Conservation (phyloP, 345 rosid species). For the Brassica juncea region DNA sequence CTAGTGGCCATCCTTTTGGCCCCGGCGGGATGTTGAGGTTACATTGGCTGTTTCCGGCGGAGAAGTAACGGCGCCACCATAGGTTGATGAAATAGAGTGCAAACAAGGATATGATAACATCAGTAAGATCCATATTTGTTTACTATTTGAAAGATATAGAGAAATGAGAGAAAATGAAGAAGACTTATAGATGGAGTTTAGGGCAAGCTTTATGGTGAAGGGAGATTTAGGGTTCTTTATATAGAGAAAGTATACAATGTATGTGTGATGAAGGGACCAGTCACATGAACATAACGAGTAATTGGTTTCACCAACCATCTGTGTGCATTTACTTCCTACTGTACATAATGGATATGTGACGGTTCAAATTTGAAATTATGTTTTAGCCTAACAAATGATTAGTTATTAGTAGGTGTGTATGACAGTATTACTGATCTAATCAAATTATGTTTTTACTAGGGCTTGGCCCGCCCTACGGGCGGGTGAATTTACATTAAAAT, state of each 20-base stretch:
- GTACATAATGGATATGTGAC: slow-evolving; percentile 4
- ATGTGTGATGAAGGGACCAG: slow-evolving; percentile 17
- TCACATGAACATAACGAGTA: slow-evolving; percentile 17
- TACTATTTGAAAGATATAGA: not conserved
- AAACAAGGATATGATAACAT: slow-evolving; percentile 48
- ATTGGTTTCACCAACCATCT: slow-evolving; percentile 40
- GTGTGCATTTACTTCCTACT: slow-evolving; percentile 29
- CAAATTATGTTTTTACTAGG: not conserved
- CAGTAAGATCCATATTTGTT: slow-evolving; percentile 55
- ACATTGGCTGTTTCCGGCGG: slow-evolving; percentile 11
- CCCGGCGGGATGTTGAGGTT: slow-evolving; percentile 71
- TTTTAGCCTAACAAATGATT: not conserved
- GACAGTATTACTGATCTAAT: not conserved
- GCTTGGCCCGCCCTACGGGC: too few species aligned
- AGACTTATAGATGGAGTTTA: slow-evolving; percentile 14
- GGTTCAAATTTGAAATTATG: not conserved
- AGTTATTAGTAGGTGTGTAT: not conserved
- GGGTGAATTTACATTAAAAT: too few species aligned
- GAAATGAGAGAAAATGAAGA: slow-evolving; percentile 5
- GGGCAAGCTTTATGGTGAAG: slow-evolving; percentile 17
- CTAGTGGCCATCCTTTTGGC: slow-evolving; percentile 85
- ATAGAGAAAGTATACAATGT: slow-evolving; percentile 27
- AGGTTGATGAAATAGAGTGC: slow-evolving; percentile 48
- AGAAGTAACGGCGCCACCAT: slow-evolving; percentile 57
- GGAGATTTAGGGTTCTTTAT: slow-evolving; percentile 25